Evolutionary conservation across 371 early-diverging fungal species (phyloP).

Genomic region (Actinomucor elegans): DNA sequence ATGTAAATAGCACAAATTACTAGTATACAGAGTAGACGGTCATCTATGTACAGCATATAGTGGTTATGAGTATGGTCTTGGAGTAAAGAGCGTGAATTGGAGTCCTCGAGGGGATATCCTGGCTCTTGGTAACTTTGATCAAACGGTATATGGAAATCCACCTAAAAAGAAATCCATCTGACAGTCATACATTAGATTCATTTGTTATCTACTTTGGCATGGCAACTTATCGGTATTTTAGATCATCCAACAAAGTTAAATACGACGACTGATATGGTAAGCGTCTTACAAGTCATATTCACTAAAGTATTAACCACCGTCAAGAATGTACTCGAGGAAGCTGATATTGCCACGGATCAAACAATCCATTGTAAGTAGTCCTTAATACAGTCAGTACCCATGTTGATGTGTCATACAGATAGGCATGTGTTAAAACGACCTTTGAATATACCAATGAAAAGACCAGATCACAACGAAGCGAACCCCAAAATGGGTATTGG

Average conservation of each 20-base stretch:
- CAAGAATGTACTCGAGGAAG: not conserved
- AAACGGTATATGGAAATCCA: slow-evolving; percentile 51
- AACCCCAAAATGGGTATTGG: slow-evolving; percentile 64
- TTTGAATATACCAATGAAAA: slow-evolving; percentile 37
- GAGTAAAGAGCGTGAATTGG: slow-evolving; percentile 73
- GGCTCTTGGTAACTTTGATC: slow-evolving; percentile 80
- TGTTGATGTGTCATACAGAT: slow-evolving; percentile 1
- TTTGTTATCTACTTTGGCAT: slow-evolving; percentile 23
- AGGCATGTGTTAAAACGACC: slow-evolving; percentile 25
- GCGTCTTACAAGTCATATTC: not conserved
- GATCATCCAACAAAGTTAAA: slow-evolving; percentile 10
- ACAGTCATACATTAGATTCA: slow-evolving; percentile 11
- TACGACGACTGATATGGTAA: not conserved
- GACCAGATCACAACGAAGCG: slow-evolving; percentile 59
- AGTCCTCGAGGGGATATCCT: slow-evolving; percentile 73
- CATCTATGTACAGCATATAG: slow-evolving; percentile 46
- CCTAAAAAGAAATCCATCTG: not conserved
- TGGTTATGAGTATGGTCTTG: slow-evolving; percentile 66
- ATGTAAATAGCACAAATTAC: slow-evolving; percentile 56
- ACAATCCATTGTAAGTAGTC: not conserved
- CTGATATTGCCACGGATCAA: not conserved
- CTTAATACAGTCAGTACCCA: no score
- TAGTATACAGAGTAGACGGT: slow-evolving; percentile 74
- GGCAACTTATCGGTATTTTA: slow-evolving; percentile 31
- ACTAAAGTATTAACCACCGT: no score